Conservation (phyloP, 768 basidiomycete species). For the Austroboletus eburneus region DNA sequence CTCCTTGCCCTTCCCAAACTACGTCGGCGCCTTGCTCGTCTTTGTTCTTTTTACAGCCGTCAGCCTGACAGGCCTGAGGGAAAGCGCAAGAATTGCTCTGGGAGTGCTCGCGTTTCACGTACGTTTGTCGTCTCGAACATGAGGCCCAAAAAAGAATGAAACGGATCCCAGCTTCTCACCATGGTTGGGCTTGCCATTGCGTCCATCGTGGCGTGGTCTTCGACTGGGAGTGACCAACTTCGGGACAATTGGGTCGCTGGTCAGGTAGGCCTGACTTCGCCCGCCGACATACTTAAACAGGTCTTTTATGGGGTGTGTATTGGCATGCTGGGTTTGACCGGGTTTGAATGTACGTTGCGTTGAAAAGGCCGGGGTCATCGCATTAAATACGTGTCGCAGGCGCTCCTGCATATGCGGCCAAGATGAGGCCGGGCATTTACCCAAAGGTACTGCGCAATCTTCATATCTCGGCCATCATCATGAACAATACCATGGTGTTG, state of each 20-base stretch:
- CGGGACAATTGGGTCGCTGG: constrained; percentile 51
- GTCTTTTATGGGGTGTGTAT: constrained; percentile 67
- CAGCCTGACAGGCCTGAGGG: constrained; percentile 55
- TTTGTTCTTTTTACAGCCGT: constrained; percentile 50
- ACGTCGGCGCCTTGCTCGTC: constrained; percentile 50
- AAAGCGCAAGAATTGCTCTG: constrained; percentile 59
- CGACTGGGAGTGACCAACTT: constrained; percentile 45
- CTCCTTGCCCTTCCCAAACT: constrained; percentile 50
- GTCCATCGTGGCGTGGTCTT: constrained; percentile 48
- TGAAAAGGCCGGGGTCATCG: not conserved
- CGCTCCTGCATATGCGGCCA: constrained; percentile 60
- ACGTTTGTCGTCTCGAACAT: constrained; percentile 12
- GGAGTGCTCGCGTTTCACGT: constrained; percentile 59
- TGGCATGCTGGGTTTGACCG: constrained; percentile 69
- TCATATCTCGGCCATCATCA: constrained; percentile 52
- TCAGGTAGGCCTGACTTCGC: constrained; percentile 25
- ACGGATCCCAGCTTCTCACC: constrained; percentile 41
- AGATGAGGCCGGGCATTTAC: constrained; percentile 52
- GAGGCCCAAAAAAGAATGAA: not conserved
- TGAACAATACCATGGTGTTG: constrained; percentile 55
- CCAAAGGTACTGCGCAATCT: constrained; percentile 62
- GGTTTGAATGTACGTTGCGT: constrained; percentile 52
- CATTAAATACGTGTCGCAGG: constrained; percentile 31
- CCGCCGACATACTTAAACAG: constrained; percentile 36
- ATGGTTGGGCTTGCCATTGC: constrained; percentile 54